Evolutionary conservation across 352 stramenopile species (phyloP).

Genomic region (Phytophthora melonis): DNA sequence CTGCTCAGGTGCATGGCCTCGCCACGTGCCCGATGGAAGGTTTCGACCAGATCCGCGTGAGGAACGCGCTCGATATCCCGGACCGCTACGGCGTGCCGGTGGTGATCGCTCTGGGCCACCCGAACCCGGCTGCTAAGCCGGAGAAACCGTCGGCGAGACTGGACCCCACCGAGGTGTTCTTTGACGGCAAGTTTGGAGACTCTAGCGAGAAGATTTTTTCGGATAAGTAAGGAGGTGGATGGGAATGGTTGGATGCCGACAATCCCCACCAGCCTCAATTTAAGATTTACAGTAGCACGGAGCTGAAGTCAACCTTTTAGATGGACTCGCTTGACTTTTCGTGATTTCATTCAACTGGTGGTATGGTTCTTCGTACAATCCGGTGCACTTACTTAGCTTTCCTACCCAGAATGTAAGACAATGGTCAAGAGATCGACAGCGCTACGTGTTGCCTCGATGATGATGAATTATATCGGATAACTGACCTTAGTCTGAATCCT

Average conservation of each 20-base stretch:
- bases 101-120: slow-evolving; percentile 75
- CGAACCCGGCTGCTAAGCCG: slow-evolving; percentile 33
- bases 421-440: too few species aligned
- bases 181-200: slow-evolving; percentile 85
- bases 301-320: too few species aligned
- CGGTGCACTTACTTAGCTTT: too few species aligned
- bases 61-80: slow-evolving; percentile 75
- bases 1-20: slow-evolving; percentile 72
- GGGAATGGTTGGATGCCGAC: neutral
- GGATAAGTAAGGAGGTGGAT: slow-evolving; percentile 24
- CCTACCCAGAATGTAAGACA: too few species aligned
- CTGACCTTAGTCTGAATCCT: too few species aligned
- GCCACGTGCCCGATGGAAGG: slow-evolving; percentile 85
- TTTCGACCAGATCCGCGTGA: slow-evolving; percentile 74
- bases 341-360: too few species aligned
- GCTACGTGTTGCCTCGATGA: too few species aligned
- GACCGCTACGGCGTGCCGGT: slow-evolving; percentile 83
- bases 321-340: too few species aligned
- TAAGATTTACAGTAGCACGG: neutral
- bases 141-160: slow-evolving; percentile 56
- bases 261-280: neutral
- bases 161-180: slow-evolving; percentile 78
- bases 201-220: slow-evolving; percentile 71
- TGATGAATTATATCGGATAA: too few species aligned
- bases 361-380: too few species aligned